phyloP scores from a whole-genome alignment of 2,329 filamentous ascomycete genomes.

The Orbilia javanica region DNA sequence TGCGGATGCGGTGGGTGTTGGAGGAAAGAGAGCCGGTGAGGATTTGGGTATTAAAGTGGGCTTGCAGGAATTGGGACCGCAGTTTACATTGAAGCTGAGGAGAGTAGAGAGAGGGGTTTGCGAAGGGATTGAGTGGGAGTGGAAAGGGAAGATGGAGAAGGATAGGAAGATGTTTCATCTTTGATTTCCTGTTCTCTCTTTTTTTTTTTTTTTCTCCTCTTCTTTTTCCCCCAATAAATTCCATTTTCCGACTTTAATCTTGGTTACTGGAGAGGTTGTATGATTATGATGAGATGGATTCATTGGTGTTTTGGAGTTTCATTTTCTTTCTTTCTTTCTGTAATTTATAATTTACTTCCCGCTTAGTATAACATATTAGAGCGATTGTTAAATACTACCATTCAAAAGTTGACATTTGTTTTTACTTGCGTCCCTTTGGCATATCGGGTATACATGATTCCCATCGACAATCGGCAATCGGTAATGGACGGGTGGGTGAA shows the following conservation, averaged over 20 bases:
- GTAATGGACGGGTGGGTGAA: too few species aligned
- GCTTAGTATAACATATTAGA: too few species aligned
- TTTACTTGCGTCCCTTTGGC: too few species aligned
- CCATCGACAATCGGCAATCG: too few species aligned
- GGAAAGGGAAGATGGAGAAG: slow-evolving; percentile 97
- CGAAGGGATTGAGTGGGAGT: slow-evolving; percentile 90
- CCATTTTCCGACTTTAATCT: neutral
- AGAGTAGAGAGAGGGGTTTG: slow-evolving; percentile 90
- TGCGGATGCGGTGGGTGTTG: slow-evolving; percentile 65
- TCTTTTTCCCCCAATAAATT: too few species aligned
- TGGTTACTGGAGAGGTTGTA: neutral
- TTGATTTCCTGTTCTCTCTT: too few species aligned
- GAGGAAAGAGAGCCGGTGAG: slow-evolving; percentile 83
- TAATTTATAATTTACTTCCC: too few species aligned
- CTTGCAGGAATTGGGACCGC: slow-evolving; percentile 88
- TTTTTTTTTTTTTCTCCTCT: neutral
- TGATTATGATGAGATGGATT: neutral
- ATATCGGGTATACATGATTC: too few species aligned
- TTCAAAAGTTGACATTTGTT: too few species aligned
- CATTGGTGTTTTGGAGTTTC: slow-evolving; percentile 8
- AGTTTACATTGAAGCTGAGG: slow-evolving; percentile 86
- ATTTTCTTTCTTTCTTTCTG: too few species aligned
- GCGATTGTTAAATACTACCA: too few species aligned
- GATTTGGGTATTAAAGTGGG: slow-evolving; percentile 78
- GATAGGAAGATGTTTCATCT: slow-evolving; percentile 92